Conservation (phyloP, 352 stramenopile species). For the Globisporangium spinosum region DNA sequence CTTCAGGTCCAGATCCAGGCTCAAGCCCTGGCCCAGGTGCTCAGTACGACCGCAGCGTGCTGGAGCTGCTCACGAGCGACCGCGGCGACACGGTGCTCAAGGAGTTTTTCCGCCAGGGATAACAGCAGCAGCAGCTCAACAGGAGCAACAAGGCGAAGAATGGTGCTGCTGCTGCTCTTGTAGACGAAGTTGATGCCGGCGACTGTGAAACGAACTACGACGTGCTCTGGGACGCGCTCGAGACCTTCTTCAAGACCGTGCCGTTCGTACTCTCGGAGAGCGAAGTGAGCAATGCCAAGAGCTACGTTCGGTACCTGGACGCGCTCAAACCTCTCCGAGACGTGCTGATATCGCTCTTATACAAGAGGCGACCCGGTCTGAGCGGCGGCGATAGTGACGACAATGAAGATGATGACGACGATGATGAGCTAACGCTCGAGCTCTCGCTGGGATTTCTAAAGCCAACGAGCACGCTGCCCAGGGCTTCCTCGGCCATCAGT, state of each 20-base stretch:
- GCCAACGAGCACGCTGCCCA: neutral
- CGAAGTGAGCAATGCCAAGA: constrained; percentile 42
- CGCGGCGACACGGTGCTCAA: constrained; percentile 54
- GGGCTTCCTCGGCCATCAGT: neutral
- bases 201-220: constrained; percentile 19
- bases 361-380: constrained; percentile 25
- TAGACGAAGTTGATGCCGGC: neutral
- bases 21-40: neutral
- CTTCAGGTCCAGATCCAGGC: neutral
- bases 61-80: constrained; percentile 68
- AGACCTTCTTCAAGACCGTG: constrained; percentile 61
- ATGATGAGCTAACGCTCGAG: constrained; percentile 3
- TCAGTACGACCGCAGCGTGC: constrained; percentile 27
- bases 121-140: constrained; percentile 18
- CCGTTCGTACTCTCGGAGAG: constrained; percentile 46
- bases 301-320: constrained; percentile 52
- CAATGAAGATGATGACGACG: constrained; percentile 24
- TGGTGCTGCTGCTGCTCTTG: neutral
- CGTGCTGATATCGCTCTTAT: constrained; percentile 47
- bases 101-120: constrained; percentile 62
- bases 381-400: constrained; percentile 12
- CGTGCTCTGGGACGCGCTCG: constrained; percentile 53
- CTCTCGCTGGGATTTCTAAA: constrained; percentile 9
- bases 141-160: neutral
- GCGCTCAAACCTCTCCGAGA: constrained; percentile 50